Conservation (phyloP, 2,329 filamentous ascomycete species). For the Colletotrichum trifolii region DNA sequence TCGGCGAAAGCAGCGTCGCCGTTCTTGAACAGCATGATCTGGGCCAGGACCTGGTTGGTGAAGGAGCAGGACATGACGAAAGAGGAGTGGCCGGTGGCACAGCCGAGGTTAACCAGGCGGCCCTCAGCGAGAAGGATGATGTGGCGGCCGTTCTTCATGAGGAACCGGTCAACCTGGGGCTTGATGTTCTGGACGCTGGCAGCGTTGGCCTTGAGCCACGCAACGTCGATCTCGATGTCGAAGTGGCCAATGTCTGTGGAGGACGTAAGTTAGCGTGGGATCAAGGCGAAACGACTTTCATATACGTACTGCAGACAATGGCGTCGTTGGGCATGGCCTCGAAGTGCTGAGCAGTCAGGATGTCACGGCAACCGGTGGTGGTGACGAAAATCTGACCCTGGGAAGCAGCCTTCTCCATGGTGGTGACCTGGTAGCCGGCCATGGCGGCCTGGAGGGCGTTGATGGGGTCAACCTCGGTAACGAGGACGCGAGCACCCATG, state of each 20-base stretch:
- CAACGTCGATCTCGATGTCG: slow-evolving; percentile 99
- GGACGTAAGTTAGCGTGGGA: slow-evolving; percentile 18
- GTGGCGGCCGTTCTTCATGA: slow-evolving; percentile 92
- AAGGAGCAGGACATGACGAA: slow-evolving; percentile 99
- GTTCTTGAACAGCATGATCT: slow-evolving; percentile 98
- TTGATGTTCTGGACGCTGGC: slow-evolving; percentile 97
- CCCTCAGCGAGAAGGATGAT: slow-evolving; percentile 99
- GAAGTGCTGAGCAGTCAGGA: slow-evolving; percentile 92
- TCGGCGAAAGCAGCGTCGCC: slow-evolving; percentile 86
- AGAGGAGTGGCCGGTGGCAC: slow-evolving; percentile 98
- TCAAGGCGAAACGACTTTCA: too few species aligned
- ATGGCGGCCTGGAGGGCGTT: slow-evolving; percentile 99
- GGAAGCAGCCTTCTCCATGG: slow-evolving; percentile 95
- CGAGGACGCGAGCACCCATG: slow-evolving; percentile 96
- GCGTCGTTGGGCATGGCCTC: slow-evolving; percentile 96
- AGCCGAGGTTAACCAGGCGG: slow-evolving; percentile 98
- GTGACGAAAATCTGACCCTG: slow-evolving; percentile 98
- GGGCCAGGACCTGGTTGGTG: slow-evolving; percentile 99
- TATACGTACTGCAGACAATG: slow-evolving; percentile 90
- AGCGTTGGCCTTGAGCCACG: slow-evolving; percentile 98
- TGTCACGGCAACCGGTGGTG: slow-evolving; percentile 99
- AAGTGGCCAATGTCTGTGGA: slow-evolving; percentile 93
- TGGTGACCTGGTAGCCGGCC: slow-evolving; percentile 94
- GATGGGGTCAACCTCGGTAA: slow-evolving; percentile 99
- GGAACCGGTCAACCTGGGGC: slow-evolving; percentile 98